Percentiles rank a stretch among this genome's conserved stretches.
phyloP scores from a whole-genome alignment of 2,329 filamentous ascomycete species.

The Penicillium sp. region DNA sequence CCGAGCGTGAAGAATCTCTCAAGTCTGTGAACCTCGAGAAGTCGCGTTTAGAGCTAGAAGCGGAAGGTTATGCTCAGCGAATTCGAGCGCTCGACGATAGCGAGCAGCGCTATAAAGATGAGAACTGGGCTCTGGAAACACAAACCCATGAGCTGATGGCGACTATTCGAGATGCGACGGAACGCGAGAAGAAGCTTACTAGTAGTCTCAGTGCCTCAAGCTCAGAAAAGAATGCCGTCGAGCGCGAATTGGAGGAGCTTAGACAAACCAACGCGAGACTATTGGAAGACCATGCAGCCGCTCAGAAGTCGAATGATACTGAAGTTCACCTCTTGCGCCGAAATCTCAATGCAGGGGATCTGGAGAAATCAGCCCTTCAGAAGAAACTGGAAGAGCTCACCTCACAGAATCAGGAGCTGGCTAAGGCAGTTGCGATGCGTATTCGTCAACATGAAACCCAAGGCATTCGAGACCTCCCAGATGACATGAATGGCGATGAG shows the following conservation, averaged over 20 bases:
- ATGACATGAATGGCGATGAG: constrained; percentile 67
- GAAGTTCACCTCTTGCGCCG: constrained; percentile 84
- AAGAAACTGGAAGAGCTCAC: constrained; percentile 86
- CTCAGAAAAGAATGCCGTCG: constrained; percentile 74
- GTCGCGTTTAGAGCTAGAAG: constrained; percentile 79
- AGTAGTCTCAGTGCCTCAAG: constrained; percentile 72
- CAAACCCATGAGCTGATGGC: constrained; percentile 82
- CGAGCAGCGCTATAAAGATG: constrained; percentile 94
- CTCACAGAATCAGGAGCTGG: constrained; percentile 87
- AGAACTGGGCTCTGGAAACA: constrained; percentile 97
- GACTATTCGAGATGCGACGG: constrained; percentile 73
- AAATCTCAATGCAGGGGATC: constrained; percentile 75
- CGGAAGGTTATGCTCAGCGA: constrained; percentile 77
- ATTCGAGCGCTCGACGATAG: constrained; percentile 86
- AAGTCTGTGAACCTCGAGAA: constrained; percentile 75
- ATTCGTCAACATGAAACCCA: constrained; percentile 70
- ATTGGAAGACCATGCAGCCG: constrained; percentile 75
- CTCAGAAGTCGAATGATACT: constrained; percentile 82
- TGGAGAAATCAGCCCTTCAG: constrained; percentile 77
- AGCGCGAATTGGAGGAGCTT: constrained; percentile 89
- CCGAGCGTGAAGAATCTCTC: constrained; percentile 85
- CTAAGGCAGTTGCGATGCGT: constrained; percentile 77
- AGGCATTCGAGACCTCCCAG: constrained; percentile 60
- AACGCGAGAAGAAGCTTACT: constrained; percentile 80
- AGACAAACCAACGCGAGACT: constrained; percentile 79